Conservation (phyloP, 2,329 filamentous ascomycete genomes). For the Emericellopsis cladophorae region DNA sequence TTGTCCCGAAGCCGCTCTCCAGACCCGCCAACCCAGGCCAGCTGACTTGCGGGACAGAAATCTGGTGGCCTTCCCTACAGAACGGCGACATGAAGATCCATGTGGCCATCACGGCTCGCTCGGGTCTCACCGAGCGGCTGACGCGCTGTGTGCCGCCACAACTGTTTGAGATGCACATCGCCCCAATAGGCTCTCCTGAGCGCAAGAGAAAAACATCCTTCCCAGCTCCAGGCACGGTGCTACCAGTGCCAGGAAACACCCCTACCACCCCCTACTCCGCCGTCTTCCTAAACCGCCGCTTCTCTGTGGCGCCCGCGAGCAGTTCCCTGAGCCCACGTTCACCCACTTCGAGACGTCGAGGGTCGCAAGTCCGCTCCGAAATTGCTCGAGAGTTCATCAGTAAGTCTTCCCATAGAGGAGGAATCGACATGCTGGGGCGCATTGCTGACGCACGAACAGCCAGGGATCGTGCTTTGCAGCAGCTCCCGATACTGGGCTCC, state of each 20-base stretch:
- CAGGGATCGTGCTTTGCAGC: neutral
- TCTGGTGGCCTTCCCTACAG: slow-evolving; percentile 1
- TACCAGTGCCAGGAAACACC: neutral
- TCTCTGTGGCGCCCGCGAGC: neutral
- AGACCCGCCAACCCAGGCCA: neutral
- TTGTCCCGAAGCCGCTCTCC: neutral
- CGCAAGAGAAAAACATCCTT: neutral
- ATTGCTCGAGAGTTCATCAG: neutral
- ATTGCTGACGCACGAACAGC: neutral
- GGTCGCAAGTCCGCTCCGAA: neutral
- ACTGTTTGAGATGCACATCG: neutral
- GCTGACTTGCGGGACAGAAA: neutral
- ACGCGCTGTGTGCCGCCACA: neutral
- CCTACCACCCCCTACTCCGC: neutral
- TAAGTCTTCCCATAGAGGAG: neutral
- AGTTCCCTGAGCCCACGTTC: neutral
- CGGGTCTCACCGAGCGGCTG: neutral
- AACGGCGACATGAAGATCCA: slow-evolving; percentile 2
- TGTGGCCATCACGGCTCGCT: neutral
- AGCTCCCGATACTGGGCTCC: slow-evolving; percentile 38
- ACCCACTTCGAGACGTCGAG: neutral
- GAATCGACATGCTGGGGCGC: neutral
- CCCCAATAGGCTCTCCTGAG: no score
- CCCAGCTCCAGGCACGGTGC: slow-evolving; percentile 1
- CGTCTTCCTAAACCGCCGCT: neutral